Conservation (phyloP, 2,329 filamentous ascomycete genomes). For the Calonectria pseudoreteaudii region DNA sequence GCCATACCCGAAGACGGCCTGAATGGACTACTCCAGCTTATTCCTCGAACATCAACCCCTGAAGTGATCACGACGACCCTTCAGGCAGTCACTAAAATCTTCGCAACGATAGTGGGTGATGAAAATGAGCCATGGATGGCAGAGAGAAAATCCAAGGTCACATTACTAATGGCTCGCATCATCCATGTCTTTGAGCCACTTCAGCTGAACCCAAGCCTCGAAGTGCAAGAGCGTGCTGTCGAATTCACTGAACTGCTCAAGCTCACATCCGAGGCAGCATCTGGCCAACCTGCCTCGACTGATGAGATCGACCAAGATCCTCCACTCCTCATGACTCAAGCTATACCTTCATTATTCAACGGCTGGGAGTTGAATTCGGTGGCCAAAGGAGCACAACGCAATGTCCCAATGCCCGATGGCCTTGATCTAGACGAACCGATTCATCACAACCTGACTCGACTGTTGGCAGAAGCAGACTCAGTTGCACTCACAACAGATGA, state of each 20-base stretch:
- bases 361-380: conserved; percentile 95
- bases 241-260: conserved; percentile 93
- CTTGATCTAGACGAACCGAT: conserved; percentile 87
- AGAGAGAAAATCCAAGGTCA: conserved; percentile 78
- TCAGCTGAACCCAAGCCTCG: conserved; percentile 84
- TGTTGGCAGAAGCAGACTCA: conserved; percentile 72
- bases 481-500: conserved; percentile 63
- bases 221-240: conserved; percentile 94
- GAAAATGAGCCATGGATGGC: conserved; percentile 76
- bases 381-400: conserved; percentile 82
- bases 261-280: conserved; percentile 83
- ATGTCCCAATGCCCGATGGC: conserved; percentile 82
- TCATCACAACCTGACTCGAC: conserved; percentile 75
- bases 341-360: conserved; percentile 87
- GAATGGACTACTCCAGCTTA: conserved; percentile 76
- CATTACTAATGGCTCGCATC: conserved; percentile 83
- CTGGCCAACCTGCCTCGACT: conserved; percentile 71
- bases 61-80: conserved; percentile 82
- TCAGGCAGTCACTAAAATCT: conserved; percentile 88
- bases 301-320: conserved; percentile 71
- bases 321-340: conserved; percentile 88
- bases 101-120: conserved; percentile 77
- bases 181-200: conserved; percentile 85
- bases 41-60: conserved; percentile 68
- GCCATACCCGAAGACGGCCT: conserved; percentile 78